These are phyloP conservation scores for Termitomyces sp. DNA, from an alignment of 768 basidiomycete species.

Conservation along the genomic window DNA sequence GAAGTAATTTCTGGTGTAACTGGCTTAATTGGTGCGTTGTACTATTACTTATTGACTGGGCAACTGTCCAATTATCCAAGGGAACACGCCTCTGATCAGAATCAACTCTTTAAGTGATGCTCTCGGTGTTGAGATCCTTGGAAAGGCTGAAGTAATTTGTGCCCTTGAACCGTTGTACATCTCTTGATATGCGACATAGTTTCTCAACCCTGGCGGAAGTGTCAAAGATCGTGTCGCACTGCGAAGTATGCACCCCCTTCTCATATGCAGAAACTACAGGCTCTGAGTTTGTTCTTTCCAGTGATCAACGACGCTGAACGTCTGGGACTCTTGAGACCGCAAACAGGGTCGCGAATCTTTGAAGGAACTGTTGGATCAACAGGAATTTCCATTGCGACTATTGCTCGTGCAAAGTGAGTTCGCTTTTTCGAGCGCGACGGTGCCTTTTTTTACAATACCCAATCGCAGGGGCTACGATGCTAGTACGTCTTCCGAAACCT, in stretches of 20 bases:
- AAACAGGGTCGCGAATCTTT: conserved; percentile 90
- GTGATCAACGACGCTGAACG: conserved; percentile 94
- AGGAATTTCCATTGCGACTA: conserved; percentile 93
- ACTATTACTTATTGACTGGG: neutral
- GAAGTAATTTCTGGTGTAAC: conserved; percentile 77
- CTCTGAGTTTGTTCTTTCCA: conserved; percentile 23
- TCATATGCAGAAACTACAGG: neutral
- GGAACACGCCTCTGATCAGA: conserved; percentile 90
- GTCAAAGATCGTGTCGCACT: conserved; percentile 98
- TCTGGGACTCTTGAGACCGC: conserved; percentile 71
- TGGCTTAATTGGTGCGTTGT: conserved; percentile 71
- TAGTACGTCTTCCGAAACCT: conserved; percentile 40
- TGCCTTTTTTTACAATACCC: neutral
- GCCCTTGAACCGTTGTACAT: neutral
- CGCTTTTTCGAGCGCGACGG: neutral
- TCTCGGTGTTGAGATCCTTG: conserved; percentile 89
- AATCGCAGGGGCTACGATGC: conserved; percentile 74
- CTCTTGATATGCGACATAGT: conserved; percentile 39
- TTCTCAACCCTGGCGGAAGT: conserved; percentile 94
- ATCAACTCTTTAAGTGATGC: conserved; percentile 90
- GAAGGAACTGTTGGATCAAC: conserved; percentile 97
- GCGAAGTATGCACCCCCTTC: conserved; percentile 49
- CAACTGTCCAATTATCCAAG: conserved; percentile 30
- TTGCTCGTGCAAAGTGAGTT: conserved; percentile 76
- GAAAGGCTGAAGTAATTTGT: conserved; percentile 79